phyloP scores from a whole-genome alignment of 2,329 filamentous ascomycete species.

The Cladosporium colombiae region DNA sequence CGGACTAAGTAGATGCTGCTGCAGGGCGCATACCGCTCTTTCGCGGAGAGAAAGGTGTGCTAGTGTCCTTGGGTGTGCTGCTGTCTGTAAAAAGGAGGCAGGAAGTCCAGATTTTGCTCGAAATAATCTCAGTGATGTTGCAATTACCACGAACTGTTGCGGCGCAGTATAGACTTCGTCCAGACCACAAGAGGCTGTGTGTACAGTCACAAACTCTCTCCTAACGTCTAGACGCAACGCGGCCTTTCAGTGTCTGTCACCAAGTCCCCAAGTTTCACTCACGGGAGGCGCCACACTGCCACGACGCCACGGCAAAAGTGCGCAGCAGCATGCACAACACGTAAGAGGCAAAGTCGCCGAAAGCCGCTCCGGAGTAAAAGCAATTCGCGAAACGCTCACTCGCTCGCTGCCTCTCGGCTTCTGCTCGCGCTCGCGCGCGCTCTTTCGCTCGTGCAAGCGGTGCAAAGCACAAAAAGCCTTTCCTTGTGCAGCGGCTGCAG shows the following conservation, averaged over 20 bases:
- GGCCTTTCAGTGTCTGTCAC: not conserved
- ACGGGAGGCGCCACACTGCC: not conserved
- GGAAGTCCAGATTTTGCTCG: not conserved
- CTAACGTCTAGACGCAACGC: not conserved
- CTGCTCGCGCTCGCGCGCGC: not conserved
- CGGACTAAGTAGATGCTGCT: not conserved
- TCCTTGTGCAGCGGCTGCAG: not conserved
- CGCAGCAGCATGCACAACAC: not conserved
- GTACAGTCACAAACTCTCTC: not conserved
- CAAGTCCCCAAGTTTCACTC: not conserved
- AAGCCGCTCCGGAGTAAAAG: not conserved
- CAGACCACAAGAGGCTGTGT: not conserved
- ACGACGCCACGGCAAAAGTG: not conserved
- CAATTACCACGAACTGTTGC: not conserved
- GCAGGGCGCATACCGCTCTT: slow-evolving; percentile 11
- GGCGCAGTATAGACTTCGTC: not conserved
- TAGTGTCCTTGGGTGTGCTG: not conserved
- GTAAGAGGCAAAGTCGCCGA: slow-evolving; percentile 12
- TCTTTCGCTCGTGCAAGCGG: slow-evolving; percentile 8
- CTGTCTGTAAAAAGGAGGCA: not conserved
- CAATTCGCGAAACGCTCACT: not conserved
- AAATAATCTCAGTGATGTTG: not conserved
- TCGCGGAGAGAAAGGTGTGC: not conserved
- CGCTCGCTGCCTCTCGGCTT: not conserved
- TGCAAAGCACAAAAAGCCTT: not conserved